phyloP scores from a whole-genome alignment of 768 basidiomycete species.

The Tephrocybe sp. region DNA sequence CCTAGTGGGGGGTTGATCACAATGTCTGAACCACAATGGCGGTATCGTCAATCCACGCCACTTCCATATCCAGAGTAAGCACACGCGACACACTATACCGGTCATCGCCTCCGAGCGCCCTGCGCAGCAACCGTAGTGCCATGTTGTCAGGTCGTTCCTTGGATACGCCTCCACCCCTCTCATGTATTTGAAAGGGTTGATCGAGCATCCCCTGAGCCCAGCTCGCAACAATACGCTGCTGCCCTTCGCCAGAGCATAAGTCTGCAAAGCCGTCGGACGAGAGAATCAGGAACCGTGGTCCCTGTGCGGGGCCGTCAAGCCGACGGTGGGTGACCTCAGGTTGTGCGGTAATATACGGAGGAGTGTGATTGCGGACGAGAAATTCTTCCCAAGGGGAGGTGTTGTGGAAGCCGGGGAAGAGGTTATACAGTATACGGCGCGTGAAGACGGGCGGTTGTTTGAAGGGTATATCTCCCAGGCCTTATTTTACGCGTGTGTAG shows the following conservation, averaged over 20 bases:
- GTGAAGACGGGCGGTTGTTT: constrained; percentile 74
- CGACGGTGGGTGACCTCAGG: constrained; percentile 64
- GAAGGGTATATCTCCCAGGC: constrained; percentile 70
- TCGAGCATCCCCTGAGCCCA: constrained; percentile 51
- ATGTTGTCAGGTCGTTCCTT: constrained; percentile 36
- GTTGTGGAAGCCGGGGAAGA: constrained; percentile 61
- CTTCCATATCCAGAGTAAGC: constrained; percentile 64
- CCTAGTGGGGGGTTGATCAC: constrained; percentile 33
- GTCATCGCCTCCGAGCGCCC: constrained; percentile 59
- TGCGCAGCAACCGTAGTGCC: constrained; percentile 58
- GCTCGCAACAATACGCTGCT: constrained; percentile 44
- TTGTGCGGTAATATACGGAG: constrained; percentile 64
- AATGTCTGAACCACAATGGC: constrained; percentile 63
- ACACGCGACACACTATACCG: constrained; percentile 51
- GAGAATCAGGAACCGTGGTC: constrained; percentile 57
- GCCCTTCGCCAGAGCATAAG: constrained; percentile 49
- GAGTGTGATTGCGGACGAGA: constrained; percentile 57
- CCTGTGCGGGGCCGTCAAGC: constrained; percentile 29
- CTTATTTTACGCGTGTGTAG: constrained; percentile 29
- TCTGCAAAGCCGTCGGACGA: constrained; percentile 71
- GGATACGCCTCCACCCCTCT: neutral
- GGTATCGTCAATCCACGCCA: constrained; percentile 69
- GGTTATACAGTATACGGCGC: constrained; percentile 63
- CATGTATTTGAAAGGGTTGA: constrained; percentile 21
- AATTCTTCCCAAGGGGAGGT: constrained; percentile 69